Evolutionary conservation across 768 basidiomycete genomes (phyloP).

Genomic region (Gloeostereum incarnatum): DNA sequence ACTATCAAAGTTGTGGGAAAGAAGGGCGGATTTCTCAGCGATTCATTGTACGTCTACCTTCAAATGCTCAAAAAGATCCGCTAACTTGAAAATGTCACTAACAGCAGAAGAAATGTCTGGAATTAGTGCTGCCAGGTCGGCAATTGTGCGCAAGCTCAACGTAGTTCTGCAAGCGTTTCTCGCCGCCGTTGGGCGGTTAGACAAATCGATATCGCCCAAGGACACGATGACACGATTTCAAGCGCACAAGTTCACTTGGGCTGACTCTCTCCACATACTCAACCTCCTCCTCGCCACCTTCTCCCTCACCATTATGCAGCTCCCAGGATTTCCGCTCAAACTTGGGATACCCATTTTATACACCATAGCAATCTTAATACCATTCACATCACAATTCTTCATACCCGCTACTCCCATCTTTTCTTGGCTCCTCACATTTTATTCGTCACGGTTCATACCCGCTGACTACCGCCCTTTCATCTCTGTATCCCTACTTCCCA

Average conservation of each 20-base stretch:
- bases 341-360: slow-evolving; percentile 72
- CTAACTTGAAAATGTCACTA: too few species aligned
- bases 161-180: slow-evolving; percentile 35
- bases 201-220: slow-evolving; percentile 66
- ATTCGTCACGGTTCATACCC: slow-evolving; percentile 82
- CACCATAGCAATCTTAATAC: slow-evolving; percentile 59
- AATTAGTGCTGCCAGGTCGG: too few species aligned
- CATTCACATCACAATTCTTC: slow-evolving; percentile 87
- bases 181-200: slow-evolving; percentile 57
- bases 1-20: too few species aligned
- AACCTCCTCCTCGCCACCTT: slow-evolving; percentile 54
- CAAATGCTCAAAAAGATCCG: too few species aligned
- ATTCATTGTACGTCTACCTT: too few species aligned
- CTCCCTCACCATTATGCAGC: slow-evolving; percentile 67
- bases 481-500: slow-evolving; percentile 88
- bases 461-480: slow-evolving; percentile 66
- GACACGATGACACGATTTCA: slow-evolving; percentile 54
- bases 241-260: slow-evolving; percentile 42
- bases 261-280: slow-evolving; percentile 57
- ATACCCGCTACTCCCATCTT: slow-evolving; percentile 82
- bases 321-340: slow-evolving; percentile 63
- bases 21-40: too few species aligned
- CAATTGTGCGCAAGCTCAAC: too few species aligned
- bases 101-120: too few species aligned
- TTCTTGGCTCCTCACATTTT: slow-evolving; percentile 81